Evolutionary conservation across 352 stramenopile genomes (phyloP), one percentile per base, ranked within the genome.

Genomic region (Phytophthora tubulina): DNA sequence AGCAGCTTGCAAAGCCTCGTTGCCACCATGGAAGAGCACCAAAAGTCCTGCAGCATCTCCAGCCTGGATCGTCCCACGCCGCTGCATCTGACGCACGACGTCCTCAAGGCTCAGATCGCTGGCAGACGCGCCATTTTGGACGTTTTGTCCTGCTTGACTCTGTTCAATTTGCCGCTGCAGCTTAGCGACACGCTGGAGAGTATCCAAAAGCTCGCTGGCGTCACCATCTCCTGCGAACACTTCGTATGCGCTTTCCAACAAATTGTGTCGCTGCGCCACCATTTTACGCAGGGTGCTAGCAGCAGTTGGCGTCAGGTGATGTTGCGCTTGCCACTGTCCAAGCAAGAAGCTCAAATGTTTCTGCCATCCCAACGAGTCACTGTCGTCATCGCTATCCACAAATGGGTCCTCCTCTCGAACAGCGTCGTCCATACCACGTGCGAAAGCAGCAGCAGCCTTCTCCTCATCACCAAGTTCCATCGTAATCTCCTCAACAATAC

Each of bases 191-290:
- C 86, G 82, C 48, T 91, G 81, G 2, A 94, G 65, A 6, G 86
- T 94, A 54, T 94, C 86, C 48, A 94, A 70, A 7, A 94, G 75
- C 59, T 94, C 86, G 11, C 58, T 84, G 7, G 80, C 86, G 48
- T 94, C 86, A 0, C 72, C 72, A 44, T 94, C 86, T 2, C 66
- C 80, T 33, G 70, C 72, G 53, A 81, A 94, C 2, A 91, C 86
- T 56, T 94, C 86, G 41, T 88, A 92, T 11, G 86, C 82, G 48
- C 86, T 94, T 57, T 94, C 80, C 45, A 94, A 39, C 46, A 94
- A 68, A 46, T 91, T 87, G 58, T 94, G 86, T 4, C 78, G 75
- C 33, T 87, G 75, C 3, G 48, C 52, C 0, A 90, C 78, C 59
- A 94, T 75, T 38, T 38, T 48, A 4, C 72, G 77, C 63, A 94